Conservation (phyloP, 140 eudicot genomes). For the Senecio squalidus region DNA sequence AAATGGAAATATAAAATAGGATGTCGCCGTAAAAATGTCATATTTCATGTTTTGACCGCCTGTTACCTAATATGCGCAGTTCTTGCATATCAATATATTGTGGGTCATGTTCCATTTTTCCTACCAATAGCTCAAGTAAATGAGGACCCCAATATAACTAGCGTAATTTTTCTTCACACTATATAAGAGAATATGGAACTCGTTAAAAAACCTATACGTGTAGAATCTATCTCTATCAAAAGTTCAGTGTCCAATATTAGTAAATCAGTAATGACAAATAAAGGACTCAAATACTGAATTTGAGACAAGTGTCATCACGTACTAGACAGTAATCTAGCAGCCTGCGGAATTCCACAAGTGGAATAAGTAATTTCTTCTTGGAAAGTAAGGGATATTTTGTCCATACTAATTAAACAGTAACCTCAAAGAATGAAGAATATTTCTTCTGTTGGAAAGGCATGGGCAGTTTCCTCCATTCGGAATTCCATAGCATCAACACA, state of each 20-base stretch:
- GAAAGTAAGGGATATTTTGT: constrained; percentile 8
- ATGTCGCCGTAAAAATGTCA: too few species aligned
- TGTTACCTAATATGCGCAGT: too few species aligned
- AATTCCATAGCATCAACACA: background rate
- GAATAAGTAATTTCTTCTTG: background rate
- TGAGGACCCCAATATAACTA: background rate
- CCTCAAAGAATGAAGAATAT: constrained; percentile 8
- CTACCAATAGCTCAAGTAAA: constrained; percentile 4
- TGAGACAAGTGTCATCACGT: background rate
- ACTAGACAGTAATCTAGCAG: background rate
- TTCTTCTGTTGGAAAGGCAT: constrained; percentile 13
- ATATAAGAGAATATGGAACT: background rate
- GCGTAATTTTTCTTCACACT: background rate
- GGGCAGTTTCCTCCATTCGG: constrained; percentile 10
- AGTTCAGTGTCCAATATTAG: background rate
- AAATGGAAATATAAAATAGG: too few species aligned
- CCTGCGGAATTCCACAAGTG: constrained; percentile 9
- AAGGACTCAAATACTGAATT: background rate
- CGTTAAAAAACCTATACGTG: background rate
- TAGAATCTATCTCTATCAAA: background rate
- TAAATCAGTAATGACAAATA: background rate
- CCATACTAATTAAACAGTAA: constrained; percentile 7
- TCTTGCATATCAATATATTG: background rate
- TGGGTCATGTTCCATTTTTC: background rate
- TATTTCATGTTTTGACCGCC: too few species aligned